A percentile compares a stretch with the other conserved stretches of the same genome.
phyloP scores from a whole-genome alignment of 1,284 basidiomycete species.

The Ceratobasidium sp. region DNA sequence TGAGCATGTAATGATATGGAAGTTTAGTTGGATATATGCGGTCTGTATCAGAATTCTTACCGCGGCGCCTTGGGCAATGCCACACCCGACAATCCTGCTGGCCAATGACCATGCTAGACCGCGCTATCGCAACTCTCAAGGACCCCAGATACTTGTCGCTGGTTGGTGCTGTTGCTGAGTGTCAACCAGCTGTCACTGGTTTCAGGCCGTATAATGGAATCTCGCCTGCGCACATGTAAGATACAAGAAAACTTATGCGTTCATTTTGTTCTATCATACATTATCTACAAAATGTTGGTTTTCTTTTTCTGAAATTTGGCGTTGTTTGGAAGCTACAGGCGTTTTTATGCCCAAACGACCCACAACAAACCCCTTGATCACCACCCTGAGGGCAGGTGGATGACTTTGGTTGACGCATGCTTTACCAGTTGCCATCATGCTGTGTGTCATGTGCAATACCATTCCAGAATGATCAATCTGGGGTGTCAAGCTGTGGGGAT shows the following conservation, averaged over 20 bases:
- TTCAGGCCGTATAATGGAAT: neutral
- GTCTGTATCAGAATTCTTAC: neutral
- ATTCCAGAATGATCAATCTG: too few relatives aligned
- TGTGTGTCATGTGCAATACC: too few relatives aligned
- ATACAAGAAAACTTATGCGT: neutral
- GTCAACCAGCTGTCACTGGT: neutral
- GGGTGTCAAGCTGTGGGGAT: too few relatives aligned
- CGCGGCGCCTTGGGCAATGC: neutral
- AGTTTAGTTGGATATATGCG: conserved; percentile 4
- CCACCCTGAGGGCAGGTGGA: neutral
- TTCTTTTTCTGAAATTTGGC: neutral
- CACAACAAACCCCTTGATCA: conserved; percentile 1
- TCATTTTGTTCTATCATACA: neutral
- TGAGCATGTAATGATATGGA: neutral
- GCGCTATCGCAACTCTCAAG: neutral
- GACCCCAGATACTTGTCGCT: neutral
- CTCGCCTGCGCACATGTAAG: neutral
- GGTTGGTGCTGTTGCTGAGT: neutral
- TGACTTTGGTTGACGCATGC: neutral
- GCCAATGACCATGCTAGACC: neutral
- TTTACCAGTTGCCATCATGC: too few relatives aligned
- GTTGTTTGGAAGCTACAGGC: neutral
- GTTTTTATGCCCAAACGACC: neutral
- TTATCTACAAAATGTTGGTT: neutral
- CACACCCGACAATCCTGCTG: too few relatives aligned